Conservation (phyloP, 2,329 filamentous ascomycete species). For the Westerdykella ornata region DNA sequence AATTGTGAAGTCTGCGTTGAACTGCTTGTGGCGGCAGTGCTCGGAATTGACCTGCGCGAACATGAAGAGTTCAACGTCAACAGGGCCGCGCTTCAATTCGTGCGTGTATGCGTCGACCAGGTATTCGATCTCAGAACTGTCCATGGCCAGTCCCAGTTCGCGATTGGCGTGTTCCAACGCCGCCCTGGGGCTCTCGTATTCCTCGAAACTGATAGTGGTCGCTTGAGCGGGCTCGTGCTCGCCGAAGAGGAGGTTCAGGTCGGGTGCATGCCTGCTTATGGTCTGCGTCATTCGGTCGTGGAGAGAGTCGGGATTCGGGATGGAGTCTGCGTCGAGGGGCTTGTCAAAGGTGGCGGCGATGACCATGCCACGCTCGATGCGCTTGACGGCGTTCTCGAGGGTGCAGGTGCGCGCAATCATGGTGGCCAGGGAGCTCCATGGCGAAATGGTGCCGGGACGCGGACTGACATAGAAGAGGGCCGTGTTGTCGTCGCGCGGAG, state of each 20-base stretch:
- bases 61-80: slow-evolving; percentile 97
- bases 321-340: slow-evolving; percentile 44
- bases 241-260: slow-evolving; percentile 70
- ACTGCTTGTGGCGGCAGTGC: slow-evolving; percentile 83
- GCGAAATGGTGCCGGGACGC: slow-evolving; percentile 74
- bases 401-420: slow-evolving; percentile 91
- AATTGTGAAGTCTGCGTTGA: slow-evolving; percentile 95
- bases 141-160: slow-evolving; percentile 75
- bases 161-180: slow-evolving; percentile 78
- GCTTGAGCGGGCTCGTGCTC: slow-evolving; percentile 60
- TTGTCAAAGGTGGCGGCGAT: slow-evolving; percentile 60
- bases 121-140: slow-evolving; percentile 86
- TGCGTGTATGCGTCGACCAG: slow-evolving; percentile 75
- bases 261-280: slow-evolving; percentile 60
- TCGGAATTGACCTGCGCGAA: slow-evolving; percentile 99
- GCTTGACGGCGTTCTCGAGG: slow-evolving; percentile 61
- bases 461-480: slow-evolving; percentile 68
- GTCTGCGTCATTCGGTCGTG: slow-evolving; percentile 96
- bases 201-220: slow-evolving; percentile 64
- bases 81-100: slow-evolving; percentile 58
- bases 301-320: slow-evolving; percentile 62
- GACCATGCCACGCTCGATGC: slow-evolving; percentile 81
- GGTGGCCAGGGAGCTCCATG: slow-evolving; percentile 96
- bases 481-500: slow-evolving; percentile 46
- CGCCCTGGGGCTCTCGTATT: slow-evolving; percentile 58